Base-by-base conservation (phyloP, 768 basidiomycete species). In the Lactarius pseudohatsudake region DNA sequence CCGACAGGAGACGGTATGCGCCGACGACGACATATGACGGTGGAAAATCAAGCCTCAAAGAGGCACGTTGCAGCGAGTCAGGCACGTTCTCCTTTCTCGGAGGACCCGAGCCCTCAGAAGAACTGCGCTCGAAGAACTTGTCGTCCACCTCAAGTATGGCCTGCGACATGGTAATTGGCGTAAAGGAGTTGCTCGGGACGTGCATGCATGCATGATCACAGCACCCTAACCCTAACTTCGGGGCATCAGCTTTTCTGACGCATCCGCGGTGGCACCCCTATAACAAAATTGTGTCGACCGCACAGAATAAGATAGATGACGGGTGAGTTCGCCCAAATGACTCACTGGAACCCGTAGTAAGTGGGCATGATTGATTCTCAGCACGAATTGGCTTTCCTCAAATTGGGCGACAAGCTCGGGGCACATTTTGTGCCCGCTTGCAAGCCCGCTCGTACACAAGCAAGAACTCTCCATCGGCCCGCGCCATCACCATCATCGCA, bases 11-110 rank as follows among this genome's bases (percentile, higher is more conserved):
- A 34, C 94, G 80, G 76, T 96, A 96, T 20, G 87, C 83, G 0
- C 94, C 94, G 0, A 97, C 93, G 4, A 92, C 76, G 56, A 88
- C 86, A 74, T 97, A 97, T 3, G 88, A 87, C 0, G 94, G 91
- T 0, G 92, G 87, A 70, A 94, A 89, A 53, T 86, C 79, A 61
- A 96, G 82, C 34, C 91, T 83, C 13, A 82, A 75, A 1, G 80
- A 79, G 0, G 89, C 85, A n/a, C 84, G 78, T 32, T 77, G 75
- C 11, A 91, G 81, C 28, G 77, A 67, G 3, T 40, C 36, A 7
- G 65, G 65, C n/a, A 62, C 13, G 2, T 53, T 10, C 20, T 26
- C 15, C 10, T 41, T 18, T 45, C 9, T 50, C 11, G 60, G 36
- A 32, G 65, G 60, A 41, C 60, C 65, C 40, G 59, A 66, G 28